Conservation (phyloP, 352 stramenopile genomes). For the Peronospora belbahrii region DNA sequence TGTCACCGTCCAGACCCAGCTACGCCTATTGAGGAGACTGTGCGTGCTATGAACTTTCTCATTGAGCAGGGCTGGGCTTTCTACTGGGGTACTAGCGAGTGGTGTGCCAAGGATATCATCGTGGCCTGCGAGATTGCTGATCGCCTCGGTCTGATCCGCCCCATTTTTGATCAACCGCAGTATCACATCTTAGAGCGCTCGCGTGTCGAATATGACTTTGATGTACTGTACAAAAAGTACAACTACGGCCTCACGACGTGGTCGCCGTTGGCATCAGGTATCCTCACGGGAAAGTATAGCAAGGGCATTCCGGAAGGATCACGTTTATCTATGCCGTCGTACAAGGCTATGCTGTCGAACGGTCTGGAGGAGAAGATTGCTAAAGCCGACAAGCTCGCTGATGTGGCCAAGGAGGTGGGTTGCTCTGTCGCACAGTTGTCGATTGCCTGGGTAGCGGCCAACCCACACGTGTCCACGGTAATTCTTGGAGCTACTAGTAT, state of each 20-base stretch:
- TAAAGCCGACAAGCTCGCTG: conserved; percentile 37
- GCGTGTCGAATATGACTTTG: conserved; percentile 63
- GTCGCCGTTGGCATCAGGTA: conserved; percentile 55
- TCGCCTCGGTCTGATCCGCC: conserved; percentile 32
- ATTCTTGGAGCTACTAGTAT: conserved; percentile 55
- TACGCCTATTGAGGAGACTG: conserved; percentile 65
- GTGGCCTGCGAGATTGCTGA: conserved; percentile 49
- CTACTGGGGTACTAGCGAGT: conserved; percentile 74
- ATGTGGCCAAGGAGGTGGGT: conserved; percentile 54
- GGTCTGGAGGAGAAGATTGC: conserved; percentile 39
- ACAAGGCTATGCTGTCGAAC: conserved; percentile 46
- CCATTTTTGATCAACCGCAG: conserved; percentile 53
- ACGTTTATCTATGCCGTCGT: conserved; percentile 41
- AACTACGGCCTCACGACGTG: conserved; percentile 70
- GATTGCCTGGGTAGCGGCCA: conserved; percentile 50
- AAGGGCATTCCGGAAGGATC: conserved; percentile 66
- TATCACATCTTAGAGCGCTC: conserved; percentile 73
- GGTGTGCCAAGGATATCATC: conserved; percentile 56
- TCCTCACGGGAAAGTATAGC: conserved; percentile 80
- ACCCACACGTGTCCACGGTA: conserved; percentile 56
- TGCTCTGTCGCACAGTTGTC: conserved; percentile 51
- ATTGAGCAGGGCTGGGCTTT: conserved; percentile 34
- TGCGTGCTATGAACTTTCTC: conserved; percentile 62
- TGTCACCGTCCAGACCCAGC: conserved; percentile 51
- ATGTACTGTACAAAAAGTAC: conserved; percentile 63